Conservation (phyloP, 2,329 filamentous ascomycete species). For the Atkinsonella hypoxylon region DNA sequence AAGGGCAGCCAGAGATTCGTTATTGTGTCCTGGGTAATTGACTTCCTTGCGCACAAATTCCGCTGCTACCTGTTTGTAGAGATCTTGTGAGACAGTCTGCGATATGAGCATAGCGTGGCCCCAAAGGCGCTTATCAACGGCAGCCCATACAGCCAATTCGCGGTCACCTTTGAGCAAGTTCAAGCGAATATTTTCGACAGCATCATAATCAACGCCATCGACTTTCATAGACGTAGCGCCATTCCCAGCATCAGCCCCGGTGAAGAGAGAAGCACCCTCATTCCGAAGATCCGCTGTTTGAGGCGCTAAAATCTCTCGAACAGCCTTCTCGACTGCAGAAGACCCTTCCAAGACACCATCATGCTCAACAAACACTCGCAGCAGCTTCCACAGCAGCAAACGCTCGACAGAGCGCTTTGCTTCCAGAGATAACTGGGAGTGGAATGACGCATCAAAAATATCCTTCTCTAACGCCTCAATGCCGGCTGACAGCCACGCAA, state of each 20-base stretch:
- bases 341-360: conserved; percentile 74
- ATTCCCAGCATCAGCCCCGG: conserved; percentile 14
- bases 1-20: conserved; percentile 77
- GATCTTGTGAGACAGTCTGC: conserved; percentile 60
- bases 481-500: conserved; percentile 66
- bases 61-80: conserved; percentile 88
- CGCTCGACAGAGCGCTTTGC: conserved; percentile 70
- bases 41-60: conserved; percentile 96
- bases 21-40: conserved; percentile 65
- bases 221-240: conserved; percentile 31
- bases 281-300: conserved; percentile 15
- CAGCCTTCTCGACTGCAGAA: conserved; percentile 56
- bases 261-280: conserved; percentile 11
- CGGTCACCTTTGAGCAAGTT: conserved; percentile 69
- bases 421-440: conserved; percentile 40
- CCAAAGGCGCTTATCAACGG: conserved; percentile 89
- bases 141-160: conserved; percentile 85
- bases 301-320: conserved; percentile 64
- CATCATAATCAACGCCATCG: conserved; percentile 57
- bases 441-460: conserved; percentile 35
- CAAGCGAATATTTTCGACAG: conserved; percentile 60
- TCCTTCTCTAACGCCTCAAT: conserved; percentile 62
- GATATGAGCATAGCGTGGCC: conserved; percentile 91
- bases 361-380: conserved; percentile 70
- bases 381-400: conserved; percentile 74